These are phyloP conservation scores for Marchantia paleacea DNA, from an alignment of 225 moss, liverwort and hornwort genomes.

Conservation along the genomic window DNA sequence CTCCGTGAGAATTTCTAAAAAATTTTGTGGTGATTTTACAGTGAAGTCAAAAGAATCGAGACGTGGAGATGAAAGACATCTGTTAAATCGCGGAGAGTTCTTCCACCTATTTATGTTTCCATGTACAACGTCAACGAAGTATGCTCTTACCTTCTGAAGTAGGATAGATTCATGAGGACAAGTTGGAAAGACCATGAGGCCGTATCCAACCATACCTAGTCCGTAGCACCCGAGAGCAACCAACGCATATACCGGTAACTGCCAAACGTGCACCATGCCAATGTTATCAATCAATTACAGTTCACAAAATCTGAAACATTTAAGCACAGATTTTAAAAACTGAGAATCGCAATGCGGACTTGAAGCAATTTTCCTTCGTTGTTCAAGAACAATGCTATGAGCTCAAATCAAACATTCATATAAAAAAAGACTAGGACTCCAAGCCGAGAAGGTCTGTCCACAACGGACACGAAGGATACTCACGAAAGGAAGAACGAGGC, in stretches of 20 bases:
- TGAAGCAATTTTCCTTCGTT: too few relatives aligned
- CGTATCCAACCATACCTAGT: conserved; percentile 82
- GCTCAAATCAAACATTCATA: too few relatives aligned
- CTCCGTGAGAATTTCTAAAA: too few relatives aligned
- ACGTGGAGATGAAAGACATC: too few relatives aligned
- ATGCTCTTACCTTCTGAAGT: conserved; percentile 63
- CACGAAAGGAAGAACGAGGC: conserved; percentile 72
- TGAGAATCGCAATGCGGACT: not conserved
- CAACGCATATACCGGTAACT: conserved; percentile 83
- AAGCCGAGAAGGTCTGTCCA: not conserved
- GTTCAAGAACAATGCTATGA: not conserved
- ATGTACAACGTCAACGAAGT: not conserved
- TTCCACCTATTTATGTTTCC: too few relatives aligned
- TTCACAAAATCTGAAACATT: not conserved
- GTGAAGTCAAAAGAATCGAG: too few relatives aligned
- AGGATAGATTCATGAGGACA: conserved; percentile 76
- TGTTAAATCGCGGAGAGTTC: too few relatives aligned
- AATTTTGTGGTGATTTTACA: too few relatives aligned
- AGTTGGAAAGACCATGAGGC: conserved; percentile 79
- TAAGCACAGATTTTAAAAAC: too few relatives aligned
- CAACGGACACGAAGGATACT: conserved; percentile 19
- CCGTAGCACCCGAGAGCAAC: conserved; percentile 85
- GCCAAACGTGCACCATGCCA: conserved; percentile 24
- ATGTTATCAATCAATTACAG: not conserved
- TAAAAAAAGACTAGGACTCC: not conserved